Conservation (phyloP, 768 basidiomycete species). For the Glaciozyma antarctica region DNA sequence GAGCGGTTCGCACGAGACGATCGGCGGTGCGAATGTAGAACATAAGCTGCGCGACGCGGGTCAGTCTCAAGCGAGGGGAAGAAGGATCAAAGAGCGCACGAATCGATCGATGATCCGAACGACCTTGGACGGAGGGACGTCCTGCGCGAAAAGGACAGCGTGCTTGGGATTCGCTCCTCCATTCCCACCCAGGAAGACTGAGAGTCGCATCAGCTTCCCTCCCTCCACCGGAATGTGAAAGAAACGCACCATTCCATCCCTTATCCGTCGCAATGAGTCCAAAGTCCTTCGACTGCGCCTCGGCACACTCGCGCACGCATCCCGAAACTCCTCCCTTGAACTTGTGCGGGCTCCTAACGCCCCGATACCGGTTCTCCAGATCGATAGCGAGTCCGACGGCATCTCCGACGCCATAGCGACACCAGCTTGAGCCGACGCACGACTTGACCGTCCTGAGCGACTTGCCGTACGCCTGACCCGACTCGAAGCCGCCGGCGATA, state of each 20-base stretch:
- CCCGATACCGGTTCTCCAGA: slow-evolving; percentile 63
- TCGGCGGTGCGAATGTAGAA: slow-evolving; percentile 64
- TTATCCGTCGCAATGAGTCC: slow-evolving; percentile 68
- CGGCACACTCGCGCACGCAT: slow-evolving; percentile 66
- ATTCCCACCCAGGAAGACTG: slow-evolving; percentile 60
- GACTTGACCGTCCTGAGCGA: slow-evolving; percentile 64
- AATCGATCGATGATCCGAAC: slow-evolving; percentile 57
- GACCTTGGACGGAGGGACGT: slow-evolving; percentile 59
- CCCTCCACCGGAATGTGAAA: neutral
- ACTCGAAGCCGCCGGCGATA: slow-evolving; percentile 58
- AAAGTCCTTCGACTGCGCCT: slow-evolving; percentile 66
- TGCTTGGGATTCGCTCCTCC: slow-evolving; percentile 53
- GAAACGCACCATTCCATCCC: slow-evolving; percentile 57
- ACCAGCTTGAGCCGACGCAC: slow-evolving; percentile 60
- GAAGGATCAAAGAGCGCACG: slow-evolving; percentile 40
- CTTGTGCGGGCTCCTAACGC: slow-evolving; percentile 56
- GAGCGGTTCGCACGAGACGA: slow-evolving; percentile 58
- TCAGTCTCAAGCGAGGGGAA: slow-evolving; percentile 35
- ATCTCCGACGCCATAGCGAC: slow-evolving; percentile 57
- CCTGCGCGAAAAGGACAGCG: slow-evolving; percentile 56
- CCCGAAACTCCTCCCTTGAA: slow-evolving; percentile 68
- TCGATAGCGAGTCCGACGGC: slow-evolving; percentile 63
- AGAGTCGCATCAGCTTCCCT: neutral
- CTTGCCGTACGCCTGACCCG: slow-evolving; percentile 59
- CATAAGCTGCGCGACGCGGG: slow-evolving; percentile 29